These are phyloP conservation scores for Mucor irregularis DNA, from an alignment of 371 early-diverging fungal genomes.

Conservation along the genomic window DNA sequence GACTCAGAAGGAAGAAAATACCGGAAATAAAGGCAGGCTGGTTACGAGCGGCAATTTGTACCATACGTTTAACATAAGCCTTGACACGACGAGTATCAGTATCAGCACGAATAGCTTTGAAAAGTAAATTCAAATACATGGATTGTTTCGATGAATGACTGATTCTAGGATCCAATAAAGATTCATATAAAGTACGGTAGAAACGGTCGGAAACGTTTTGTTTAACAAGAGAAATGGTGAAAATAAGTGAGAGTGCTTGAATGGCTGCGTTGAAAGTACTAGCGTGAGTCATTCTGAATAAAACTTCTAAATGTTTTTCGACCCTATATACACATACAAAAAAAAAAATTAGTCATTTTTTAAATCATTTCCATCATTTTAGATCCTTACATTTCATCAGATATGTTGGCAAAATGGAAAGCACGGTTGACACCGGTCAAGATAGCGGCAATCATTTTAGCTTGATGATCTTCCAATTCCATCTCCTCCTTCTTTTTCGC, in stretches of 20 bases:
- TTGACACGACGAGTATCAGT: constrained; percentile 63
- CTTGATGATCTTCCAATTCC: constrained; percentile 65
- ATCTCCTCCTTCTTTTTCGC: constrained; percentile 50
- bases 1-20: constrained; percentile 79
- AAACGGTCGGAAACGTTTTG: constrained; percentile 74
- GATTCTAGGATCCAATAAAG: constrained; percentile 84
- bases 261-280: constrained; percentile 88
- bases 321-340: constrained; percentile 31
- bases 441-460: constrained; percentile 89
- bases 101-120: constrained; percentile 83
- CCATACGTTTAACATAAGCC: constrained; percentile 88
- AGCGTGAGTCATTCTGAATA: constrained; percentile 87
- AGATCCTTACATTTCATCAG: constrained; percentile 68
- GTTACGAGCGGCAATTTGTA: constrained; percentile 78
- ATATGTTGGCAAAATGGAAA: constrained; percentile 87
- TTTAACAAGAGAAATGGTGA: constrained; percentile 68
- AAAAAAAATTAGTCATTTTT: constrained; percentile 4
- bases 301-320: constrained; percentile 78
- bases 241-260: constrained; percentile 89
- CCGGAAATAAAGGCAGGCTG: constrained; percentile 87
- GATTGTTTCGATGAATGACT: constrained; percentile 84
- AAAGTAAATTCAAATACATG: constrained; percentile 91
- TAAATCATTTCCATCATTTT: not conserved
- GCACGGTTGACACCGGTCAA: constrained; percentile 96
- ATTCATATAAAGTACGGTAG: constrained; percentile 87